Evolutionary conservation across 306 rosid genomes (phyloP).

Genomic region (Malus orientalis): DNA sequence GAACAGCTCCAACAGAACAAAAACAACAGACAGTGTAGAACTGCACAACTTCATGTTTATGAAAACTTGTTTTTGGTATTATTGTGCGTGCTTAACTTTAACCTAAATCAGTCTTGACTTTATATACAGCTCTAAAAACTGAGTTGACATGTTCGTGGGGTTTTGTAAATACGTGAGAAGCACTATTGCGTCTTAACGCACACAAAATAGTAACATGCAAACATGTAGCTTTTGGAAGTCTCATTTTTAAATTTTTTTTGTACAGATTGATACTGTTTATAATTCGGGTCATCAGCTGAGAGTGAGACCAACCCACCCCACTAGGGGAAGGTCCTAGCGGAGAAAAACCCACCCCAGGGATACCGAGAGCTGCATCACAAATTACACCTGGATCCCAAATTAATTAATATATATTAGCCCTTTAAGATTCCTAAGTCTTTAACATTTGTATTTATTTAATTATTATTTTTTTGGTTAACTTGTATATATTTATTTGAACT

Average conservation of each 20-base stretch:
- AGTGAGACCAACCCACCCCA: not conserved
- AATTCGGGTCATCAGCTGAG: not conserved
- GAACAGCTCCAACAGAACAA: slow-evolving; percentile 20
- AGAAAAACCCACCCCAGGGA: slow-evolving; percentile 1
- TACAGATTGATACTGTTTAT: not conserved
- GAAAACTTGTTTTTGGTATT: not conserved
- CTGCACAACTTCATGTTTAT: slow-evolving; percentile 34
- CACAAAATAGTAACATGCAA: slow-evolving; percentile 23
- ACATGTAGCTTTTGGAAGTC: slow-evolving; percentile 25
- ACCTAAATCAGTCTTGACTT: not conserved
- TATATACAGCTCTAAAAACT: not conserved
- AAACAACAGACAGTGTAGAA: slow-evolving; percentile 18
- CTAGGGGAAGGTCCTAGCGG: not conserved
- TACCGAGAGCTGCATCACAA: slow-evolving; percentile 1
- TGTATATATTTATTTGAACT: no score
- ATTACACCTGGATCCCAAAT: not conserved
- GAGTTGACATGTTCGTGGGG: not conserved
- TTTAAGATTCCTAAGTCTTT: no score
- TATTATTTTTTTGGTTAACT: no score
- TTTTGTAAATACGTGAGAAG: slow-evolving; percentile 34
- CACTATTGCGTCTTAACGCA: slow-evolving; percentile 21
- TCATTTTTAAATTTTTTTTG: not conserved
- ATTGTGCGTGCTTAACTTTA: not conserved
- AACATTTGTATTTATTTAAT: no score
- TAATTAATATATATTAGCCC: not conserved